Percentiles rank a stretch among this genome's conserved stretches.
phyloP scores from a whole-genome alignment of 2,329 filamentous ascomycete genomes.

The Paracorniculantispora psalliotae region DNA sequence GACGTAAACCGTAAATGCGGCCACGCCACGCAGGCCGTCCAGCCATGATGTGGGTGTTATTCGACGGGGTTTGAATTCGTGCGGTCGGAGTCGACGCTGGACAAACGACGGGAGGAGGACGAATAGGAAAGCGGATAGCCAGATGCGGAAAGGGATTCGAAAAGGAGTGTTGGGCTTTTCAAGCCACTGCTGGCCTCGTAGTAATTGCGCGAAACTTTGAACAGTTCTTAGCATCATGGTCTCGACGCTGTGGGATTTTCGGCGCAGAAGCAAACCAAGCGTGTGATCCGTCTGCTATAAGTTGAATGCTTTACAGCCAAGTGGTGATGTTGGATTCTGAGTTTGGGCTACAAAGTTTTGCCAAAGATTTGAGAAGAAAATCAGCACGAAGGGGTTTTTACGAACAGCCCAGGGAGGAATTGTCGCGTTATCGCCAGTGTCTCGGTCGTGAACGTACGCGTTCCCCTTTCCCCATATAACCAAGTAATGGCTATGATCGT shows the following conservation, averaged over 20 bases:
- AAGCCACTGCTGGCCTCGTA: not conserved
- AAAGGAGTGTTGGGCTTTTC: not conserved
- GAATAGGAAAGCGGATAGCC: slow-evolving; percentile 12
- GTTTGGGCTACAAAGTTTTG: too few relatives aligned
- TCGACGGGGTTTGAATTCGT: slow-evolving; percentile 17
- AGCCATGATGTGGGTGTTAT: slow-evolving; percentile 44
- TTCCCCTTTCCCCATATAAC: too few relatives aligned
- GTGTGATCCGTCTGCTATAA: too few relatives aligned
- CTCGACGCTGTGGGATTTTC: not conserved
- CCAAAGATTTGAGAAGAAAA: too few relatives aligned
- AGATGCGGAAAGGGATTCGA: not conserved
- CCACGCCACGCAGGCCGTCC: slow-evolving; percentile 43
- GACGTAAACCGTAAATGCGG: slow-evolving; percentile 43
- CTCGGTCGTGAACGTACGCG: too few relatives aligned
- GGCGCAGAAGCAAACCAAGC: not conserved
- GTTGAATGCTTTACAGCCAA: too few relatives aligned
- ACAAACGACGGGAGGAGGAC: slow-evolving; percentile 28
- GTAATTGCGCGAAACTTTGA: not conserved
- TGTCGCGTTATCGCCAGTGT: too few relatives aligned
- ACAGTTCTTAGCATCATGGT: not conserved
- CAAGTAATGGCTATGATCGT: too few relatives aligned
- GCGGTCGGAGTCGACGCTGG: slow-evolving; percentile 25
- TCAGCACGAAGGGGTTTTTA: too few relatives aligned
- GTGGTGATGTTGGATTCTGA: too few relatives aligned
- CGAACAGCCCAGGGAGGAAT: too few relatives aligned